phyloP scores from a whole-genome alignment of 2,329 filamentous ascomycete genomes.

The Colletotrichum tanaceti region DNA sequence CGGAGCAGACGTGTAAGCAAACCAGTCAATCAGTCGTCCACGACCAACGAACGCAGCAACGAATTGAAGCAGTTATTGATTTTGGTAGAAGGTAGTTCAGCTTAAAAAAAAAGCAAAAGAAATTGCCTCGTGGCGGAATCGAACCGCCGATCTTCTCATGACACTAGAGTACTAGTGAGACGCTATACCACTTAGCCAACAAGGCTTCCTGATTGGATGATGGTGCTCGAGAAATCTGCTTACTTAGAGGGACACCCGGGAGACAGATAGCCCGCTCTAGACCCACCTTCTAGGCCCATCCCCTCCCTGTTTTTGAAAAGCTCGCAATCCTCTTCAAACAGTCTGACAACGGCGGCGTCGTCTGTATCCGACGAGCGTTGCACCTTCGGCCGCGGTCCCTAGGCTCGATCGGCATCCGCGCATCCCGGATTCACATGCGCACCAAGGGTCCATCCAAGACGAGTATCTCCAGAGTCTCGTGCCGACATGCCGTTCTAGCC shows the following conservation, averaged over 20 bases:
- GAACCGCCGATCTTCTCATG: conserved; percentile 37
- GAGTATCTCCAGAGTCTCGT: background rate
- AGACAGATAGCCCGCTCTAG: too few relatives aligned
- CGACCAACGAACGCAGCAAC: too few relatives aligned
- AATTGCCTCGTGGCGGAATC: conserved; percentile 32
- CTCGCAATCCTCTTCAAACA: background rate
- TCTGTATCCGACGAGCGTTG: background rate
- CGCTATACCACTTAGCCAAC: conserved; percentile 38
- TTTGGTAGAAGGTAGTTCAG: background rate
- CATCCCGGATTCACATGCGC: too few relatives aligned
- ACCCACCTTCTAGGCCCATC: too few relatives aligned
- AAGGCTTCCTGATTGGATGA: conserved; percentile 20
- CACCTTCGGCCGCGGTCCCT: background rate
- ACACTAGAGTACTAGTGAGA: conserved; percentile 33
- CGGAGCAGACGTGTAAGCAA: too few relatives aligned
- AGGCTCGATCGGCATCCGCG: background rate
- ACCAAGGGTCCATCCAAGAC: background rate
- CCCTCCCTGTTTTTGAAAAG: background rate
- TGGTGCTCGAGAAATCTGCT: accelerated
- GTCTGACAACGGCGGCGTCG: background rate
- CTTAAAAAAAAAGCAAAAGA: background rate
- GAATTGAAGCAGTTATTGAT: too few relatives aligned
- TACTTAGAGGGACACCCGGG: too few relatives aligned
- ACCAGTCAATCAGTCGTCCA: too few relatives aligned
- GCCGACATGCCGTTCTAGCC: conserved; percentile 6